Evolutionary conservation across 73 alveolate species (phyloP).

Genomic region (Stentor coeruleus): DNA sequence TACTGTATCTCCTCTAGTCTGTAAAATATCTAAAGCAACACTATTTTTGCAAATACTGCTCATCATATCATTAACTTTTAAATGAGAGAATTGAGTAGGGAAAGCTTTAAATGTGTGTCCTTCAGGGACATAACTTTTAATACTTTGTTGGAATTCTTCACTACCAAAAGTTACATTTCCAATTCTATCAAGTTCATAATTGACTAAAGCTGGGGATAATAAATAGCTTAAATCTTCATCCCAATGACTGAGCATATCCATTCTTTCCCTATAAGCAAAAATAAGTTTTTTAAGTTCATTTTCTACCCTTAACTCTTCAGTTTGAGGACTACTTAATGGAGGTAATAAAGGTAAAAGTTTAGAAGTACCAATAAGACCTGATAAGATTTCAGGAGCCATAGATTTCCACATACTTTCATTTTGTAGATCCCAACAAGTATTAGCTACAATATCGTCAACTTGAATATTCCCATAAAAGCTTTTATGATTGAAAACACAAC

Average conservation of each 20-base stretch:
- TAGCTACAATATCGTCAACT: slow-evolving; percentile 60
- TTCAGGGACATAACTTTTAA: slow-evolving; percentile 67
- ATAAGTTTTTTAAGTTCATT: slow-evolving; percentile 46
- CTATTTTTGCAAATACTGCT: slow-evolving; percentile 40
- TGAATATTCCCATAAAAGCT: slow-evolving; percentile 61
- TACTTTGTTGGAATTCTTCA: slow-evolving; percentile 62
- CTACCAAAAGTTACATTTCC: slow-evolving; percentile 50
- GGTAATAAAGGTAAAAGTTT: slow-evolving; percentile 35
- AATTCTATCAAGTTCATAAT: slow-evolving; percentile 69
- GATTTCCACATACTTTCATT: slow-evolving; percentile 71
- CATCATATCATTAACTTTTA: slow-evolving; percentile 53
- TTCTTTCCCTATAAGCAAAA: slow-evolving; percentile 28
- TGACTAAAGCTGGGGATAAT: slow-evolving; percentile 49
- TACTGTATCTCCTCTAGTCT: slow-evolving; percentile 64
- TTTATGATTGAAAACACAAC: slow-evolving; percentile 63
- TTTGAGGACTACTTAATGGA: slow-evolving; percentile 23
- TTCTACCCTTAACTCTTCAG: slow-evolving; percentile 54
- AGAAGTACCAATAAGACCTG: slow-evolving; percentile 42
- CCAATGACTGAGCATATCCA: slow-evolving; percentile 34
- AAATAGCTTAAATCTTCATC: slow-evolving; percentile 59
- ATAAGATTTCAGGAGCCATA: slow-evolving; percentile 36
- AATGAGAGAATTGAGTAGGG: slow-evolving; percentile 61
- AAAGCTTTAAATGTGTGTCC: slow-evolving; percentile 82
- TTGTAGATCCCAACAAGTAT: slow-evolving; percentile 53
- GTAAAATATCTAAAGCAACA: slow-evolving; percentile 57